These are phyloP conservation scores for Rosa lucieae DNA, from an alignment of 306 rosid genomes.

Conservation along the genomic window DNA sequence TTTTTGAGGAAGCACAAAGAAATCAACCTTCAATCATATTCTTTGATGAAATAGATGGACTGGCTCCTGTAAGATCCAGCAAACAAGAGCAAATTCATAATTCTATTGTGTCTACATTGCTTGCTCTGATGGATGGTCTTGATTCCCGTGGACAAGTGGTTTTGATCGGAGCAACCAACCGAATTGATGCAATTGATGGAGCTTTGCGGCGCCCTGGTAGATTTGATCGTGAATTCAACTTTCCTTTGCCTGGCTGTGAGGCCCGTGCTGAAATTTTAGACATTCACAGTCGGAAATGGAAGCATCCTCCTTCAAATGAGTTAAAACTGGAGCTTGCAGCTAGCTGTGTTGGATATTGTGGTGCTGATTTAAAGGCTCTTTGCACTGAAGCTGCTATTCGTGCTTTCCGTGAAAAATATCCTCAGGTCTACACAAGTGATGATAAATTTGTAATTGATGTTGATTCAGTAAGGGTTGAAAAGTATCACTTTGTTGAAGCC, in stretches of 20 bases:
- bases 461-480: conserved; percentile 83
- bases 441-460: conserved; percentile 95
- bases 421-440: conserved; percentile 94
- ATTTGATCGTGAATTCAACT: conserved; percentile 94
- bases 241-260: conserved; percentile 90
- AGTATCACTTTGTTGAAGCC: conserved; percentile 89
- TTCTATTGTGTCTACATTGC: conserved; percentile 97
- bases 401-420: conserved; percentile 93
- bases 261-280: conserved; percentile 95
- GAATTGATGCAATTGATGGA: conserved; percentile 98
- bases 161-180: conserved; percentile 96
- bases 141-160: conserved; percentile 99
- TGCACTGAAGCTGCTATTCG: conserved; percentile 99
- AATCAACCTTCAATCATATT: conserved; percentile 97
- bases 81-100: conserved; percentile 99
- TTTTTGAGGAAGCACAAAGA: conserved; percentile 98
- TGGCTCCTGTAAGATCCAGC: conserved; percentile 99
- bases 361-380: conserved; percentile 97
- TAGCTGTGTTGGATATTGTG: conserved; percentile 97
- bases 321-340: conserved; percentile 86
- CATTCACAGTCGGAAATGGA: conserved; percentile 98
- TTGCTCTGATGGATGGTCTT: conserved; percentile 99
- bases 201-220: conserved; percentile 99
- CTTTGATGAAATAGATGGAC: conserved; percentile 98
- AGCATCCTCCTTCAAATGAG: conserved; percentile 80